Conservation (phyloP, 345 rosid species). For the Dovyalis caffra region DNA sequence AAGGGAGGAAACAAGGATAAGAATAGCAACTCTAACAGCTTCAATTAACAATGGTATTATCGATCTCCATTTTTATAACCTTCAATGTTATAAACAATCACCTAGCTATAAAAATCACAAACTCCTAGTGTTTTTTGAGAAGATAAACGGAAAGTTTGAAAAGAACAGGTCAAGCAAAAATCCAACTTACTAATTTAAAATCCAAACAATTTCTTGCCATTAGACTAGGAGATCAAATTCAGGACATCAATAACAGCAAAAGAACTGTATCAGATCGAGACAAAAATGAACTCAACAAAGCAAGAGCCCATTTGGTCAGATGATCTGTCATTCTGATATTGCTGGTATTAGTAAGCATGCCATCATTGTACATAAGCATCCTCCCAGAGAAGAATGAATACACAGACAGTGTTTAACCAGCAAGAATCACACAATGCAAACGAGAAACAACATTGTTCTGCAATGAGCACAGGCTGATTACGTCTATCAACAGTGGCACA, state of each 20-base stretch:
- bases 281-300: slow-evolving; percentile 21
- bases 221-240: background rate
- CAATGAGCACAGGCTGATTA: background rate
- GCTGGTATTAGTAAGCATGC: slow-evolving; percentile 37
- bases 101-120: background rate
- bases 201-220: background rate
- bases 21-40: background rate
- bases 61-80: background rate
- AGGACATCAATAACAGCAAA: background rate
- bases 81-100: background rate
- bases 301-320: slow-evolving; percentile 26
- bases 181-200: background rate
- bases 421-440: background rate
- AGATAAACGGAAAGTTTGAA: background rate
- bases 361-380: slow-evolving; percentile 24
- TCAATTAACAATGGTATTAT: background rate
- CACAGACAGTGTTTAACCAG: slow-evolving; percentile 34
- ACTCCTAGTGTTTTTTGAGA: background rate
- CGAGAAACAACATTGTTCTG: background rate
- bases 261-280: slow-evolving; percentile 26
- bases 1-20: background rate
- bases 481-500: background rate
- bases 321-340: slow-evolving; percentile 11
- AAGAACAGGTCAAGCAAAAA: background rate
- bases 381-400: slow-evolving; percentile 6